A percentile compares a stretch with the other conserved stretches of the same genome.
These are phyloP conservation scores for Leishmania martiniquensis DNA, from an alignment of 208 protist genomes.

Conservation along the genomic window DNA sequence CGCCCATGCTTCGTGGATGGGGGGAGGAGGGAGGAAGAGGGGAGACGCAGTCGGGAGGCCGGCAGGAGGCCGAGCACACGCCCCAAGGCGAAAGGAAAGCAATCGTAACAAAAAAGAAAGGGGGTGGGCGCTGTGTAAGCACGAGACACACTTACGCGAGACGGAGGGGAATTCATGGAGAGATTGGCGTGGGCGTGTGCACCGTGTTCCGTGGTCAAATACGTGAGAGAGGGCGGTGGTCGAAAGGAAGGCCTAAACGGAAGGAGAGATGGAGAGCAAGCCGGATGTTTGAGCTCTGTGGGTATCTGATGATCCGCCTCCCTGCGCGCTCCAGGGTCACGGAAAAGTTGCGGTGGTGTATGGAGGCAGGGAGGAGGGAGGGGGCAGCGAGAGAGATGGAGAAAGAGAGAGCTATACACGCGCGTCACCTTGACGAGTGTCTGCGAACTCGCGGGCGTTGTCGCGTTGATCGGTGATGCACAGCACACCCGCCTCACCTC, in stretches of 20 bases:
- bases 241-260: background rate
- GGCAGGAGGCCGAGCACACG: background rate
- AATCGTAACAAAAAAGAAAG: background rate
- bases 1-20: background rate
- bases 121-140: background rate
- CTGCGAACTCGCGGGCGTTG: background rate
- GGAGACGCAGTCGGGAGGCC: background rate
- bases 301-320: background rate
- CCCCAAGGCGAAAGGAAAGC: background rate
- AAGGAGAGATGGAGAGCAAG: background rate
- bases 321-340: background rate
- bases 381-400: background rate
- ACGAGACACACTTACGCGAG: too few relatives aligned
- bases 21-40: background rate
- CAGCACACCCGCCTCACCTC: background rate
- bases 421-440: too few relatives aligned
- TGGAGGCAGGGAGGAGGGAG: background rate
- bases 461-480: background rate
- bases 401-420: background rate
- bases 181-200: background rate
- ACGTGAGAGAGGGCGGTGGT: background rate
- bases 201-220: background rate
- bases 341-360: too few relatives aligned
- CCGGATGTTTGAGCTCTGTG: background rate
- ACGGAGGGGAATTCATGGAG: background rate